These are phyloP conservation scores for Posidonia oceanica DNA, from an alignment of 116 monocot genomes.

Conservation along the genomic window DNA sequence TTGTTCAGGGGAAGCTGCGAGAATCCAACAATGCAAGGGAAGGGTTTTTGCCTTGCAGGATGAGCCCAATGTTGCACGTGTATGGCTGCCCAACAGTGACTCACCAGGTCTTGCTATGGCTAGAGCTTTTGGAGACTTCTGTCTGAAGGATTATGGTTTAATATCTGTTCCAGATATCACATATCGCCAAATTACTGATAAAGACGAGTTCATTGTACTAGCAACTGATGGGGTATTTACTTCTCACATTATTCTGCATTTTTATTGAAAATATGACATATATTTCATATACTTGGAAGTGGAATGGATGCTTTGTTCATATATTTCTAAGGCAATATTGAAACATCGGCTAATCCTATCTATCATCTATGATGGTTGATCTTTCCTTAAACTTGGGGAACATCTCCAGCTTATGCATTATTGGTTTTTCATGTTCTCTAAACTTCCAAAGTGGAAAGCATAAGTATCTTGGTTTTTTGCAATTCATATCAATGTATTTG, in stretches of 20 bases:
- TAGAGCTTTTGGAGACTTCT: slow-evolving; percentile 77
- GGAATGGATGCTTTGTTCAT: too few relatives aligned
- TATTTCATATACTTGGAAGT: background rate
- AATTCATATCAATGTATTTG: too few relatives aligned
- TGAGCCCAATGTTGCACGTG: slow-evolving; percentile 65
- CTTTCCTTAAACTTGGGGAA: too few relatives aligned
- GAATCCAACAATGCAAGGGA: slow-evolving; percentile 65
- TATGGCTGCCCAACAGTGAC: slow-evolving; percentile 65
- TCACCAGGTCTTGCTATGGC: slow-evolving; percentile 76
- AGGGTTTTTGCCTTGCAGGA: slow-evolving; percentile 69
- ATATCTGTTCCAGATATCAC: slow-evolving; percentile 68
- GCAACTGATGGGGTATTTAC: slow-evolving; percentile 64
- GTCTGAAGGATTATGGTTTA: slow-evolving; percentile 66
- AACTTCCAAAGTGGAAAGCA: too few relatives aligned
- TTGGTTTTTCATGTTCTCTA: background rate
- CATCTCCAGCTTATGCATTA: background rate
- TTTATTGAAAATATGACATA: background rate
- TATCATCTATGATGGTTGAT: too few relatives aligned
- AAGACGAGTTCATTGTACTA: slow-evolving; percentile 69
- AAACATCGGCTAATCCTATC: too few relatives aligned
- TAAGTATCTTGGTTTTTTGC: too few relatives aligned
- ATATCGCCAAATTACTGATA: slow-evolving; percentile 48
- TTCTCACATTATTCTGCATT: background rate
- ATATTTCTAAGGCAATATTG: too few relatives aligned
- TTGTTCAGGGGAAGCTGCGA: slow-evolving; percentile 61